Evolutionary conservation across 441 rosid species (phyloP).

Genomic region (Populus hybrid): DNA sequence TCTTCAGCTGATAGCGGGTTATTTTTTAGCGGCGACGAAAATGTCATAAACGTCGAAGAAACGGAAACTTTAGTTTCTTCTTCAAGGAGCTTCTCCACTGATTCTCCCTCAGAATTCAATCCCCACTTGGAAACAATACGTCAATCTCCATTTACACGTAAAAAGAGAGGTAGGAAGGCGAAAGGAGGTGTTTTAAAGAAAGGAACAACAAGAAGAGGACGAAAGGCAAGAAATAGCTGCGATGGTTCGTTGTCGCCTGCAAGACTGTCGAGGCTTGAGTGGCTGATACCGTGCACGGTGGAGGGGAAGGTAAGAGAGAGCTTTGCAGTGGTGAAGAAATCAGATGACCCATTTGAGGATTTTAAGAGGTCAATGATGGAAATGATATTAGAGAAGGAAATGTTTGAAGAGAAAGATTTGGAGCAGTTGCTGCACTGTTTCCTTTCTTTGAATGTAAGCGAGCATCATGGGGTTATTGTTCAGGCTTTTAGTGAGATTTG

Average conservation of each 20-base stretch:
- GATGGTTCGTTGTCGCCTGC: slow-evolving; percentile 42
- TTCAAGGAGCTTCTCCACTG: slow-evolving; percentile 49
- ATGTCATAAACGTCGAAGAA: slow-evolving; percentile 28
- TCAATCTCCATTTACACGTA: slow-evolving; percentile 20
- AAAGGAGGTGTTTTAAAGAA: slow-evolving; percentile 9
- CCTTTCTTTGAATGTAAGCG: slow-evolving; percentile 57
- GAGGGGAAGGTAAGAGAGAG: slow-evolving; percentile 58
- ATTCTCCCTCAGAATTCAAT: slow-evolving; percentile 34
- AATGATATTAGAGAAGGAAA: slow-evolving; percentile 83
- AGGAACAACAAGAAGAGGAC: not conserved
- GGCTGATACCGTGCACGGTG: slow-evolving; percentile 38
- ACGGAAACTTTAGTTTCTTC: slow-evolving; percentile 52
- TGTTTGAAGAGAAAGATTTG: slow-evolving; percentile 55
- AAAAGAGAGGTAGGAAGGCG: slow-evolving; percentile 20
- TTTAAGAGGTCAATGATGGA: slow-evolving; percentile 84
- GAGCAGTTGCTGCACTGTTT: slow-evolving; percentile 74
- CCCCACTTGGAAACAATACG: slow-evolving; percentile 22
- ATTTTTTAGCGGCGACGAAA: slow-evolving; percentile 34
- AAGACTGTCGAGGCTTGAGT: slow-evolving; percentile 48
- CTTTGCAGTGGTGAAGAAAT: slow-evolving; percentile 84
- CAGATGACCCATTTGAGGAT: slow-evolving; percentile 64
- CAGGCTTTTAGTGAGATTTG: slow-evolving; percentile 68
- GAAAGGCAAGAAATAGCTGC: not conserved
- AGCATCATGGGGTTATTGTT: slow-evolving; percentile 57
- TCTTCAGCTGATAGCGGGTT: slow-evolving; percentile 46